Percentiles rank a stretch among this genome's conserved stretches.
phyloP scores from a whole-genome alignment of 139 green algal genomes.

The Penium margaritaceum region DNA sequence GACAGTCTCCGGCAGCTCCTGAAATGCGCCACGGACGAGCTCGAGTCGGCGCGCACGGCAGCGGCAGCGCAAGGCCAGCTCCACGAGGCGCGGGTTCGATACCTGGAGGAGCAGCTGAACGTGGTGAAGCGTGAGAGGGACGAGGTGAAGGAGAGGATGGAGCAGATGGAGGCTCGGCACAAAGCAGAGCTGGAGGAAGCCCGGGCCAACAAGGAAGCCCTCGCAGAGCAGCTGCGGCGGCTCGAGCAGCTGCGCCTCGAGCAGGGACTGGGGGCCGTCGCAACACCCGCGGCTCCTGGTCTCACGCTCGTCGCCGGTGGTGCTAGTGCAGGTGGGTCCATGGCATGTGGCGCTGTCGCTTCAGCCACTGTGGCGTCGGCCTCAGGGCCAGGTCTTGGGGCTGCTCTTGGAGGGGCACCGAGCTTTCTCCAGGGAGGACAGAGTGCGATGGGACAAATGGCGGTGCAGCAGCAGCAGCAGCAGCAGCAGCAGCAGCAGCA shows the following conservation, averaged over 20 bases:
- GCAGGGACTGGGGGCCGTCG: background rate
- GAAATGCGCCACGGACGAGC: constrained; percentile 9
- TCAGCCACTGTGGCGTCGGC: background rate
- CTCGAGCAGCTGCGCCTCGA: no score
- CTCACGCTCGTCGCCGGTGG: background rate
- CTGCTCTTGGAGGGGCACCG: no score
- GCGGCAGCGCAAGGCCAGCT: constrained; percentile 15
- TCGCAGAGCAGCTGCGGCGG: no score
- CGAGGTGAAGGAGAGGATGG: background rate
- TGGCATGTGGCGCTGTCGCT: background rate
- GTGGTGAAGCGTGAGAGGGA: constrained; percentile 11
- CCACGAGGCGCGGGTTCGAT: constrained; percentile 11
- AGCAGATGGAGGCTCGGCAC: background rate
- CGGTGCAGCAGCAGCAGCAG: no score
- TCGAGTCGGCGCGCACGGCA: background rate
- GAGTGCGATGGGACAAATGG: no score
- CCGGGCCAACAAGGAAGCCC: background rate
- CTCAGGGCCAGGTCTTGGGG: no score
- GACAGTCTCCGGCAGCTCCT: constrained; percentile 9
- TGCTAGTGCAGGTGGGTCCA: background rate
- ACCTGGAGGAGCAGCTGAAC: constrained; percentile 19
- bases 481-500: no score
- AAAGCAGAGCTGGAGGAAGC: background rate
- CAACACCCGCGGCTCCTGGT: background rate
- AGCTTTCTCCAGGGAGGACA: no score